Conservation (phyloP, 805 yeast genomes). For the Jamesozyma hellenica region DNA sequence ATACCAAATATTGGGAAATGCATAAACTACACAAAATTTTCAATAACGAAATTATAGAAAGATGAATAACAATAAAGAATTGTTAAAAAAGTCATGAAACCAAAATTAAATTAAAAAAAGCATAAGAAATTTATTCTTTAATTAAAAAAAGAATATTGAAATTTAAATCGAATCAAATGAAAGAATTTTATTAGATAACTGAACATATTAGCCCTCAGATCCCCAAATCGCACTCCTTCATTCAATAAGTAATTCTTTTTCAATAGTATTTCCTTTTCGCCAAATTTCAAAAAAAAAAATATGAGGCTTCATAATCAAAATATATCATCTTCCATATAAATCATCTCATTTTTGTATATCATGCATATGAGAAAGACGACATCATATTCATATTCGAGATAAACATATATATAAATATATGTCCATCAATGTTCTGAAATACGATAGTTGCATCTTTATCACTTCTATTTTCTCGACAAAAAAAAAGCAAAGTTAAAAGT, state of each 20-base stretch:
- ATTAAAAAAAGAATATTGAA: neutral
- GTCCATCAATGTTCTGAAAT: no score
- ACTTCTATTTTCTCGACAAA: no score
- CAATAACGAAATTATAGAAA: constrained; percentile 1
- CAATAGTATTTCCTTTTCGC: no score
- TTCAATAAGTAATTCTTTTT: no score
- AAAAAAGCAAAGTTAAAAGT: no score
- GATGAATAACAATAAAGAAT: neutral
- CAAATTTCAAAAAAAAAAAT: no score
- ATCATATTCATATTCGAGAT: neutral
- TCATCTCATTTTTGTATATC: constrained; percentile 2
- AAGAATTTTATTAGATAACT: no score
- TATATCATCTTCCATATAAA: constrained; percentile 1
- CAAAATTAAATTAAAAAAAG: neutral
- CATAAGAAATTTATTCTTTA: neutral
- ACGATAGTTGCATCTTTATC: no score
- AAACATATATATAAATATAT: neutral
- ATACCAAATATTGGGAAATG: neutral
- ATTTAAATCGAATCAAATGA: no score
- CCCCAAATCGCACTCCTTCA: no score
- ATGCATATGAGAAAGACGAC: neutral
- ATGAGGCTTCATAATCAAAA: neutral
- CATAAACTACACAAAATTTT: constrained; percentile 2
- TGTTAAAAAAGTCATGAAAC: neutral
- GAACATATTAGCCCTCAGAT: no score